Conservation (phyloP, 208 protist species). For the Trypanosoma boissoni region DNA sequence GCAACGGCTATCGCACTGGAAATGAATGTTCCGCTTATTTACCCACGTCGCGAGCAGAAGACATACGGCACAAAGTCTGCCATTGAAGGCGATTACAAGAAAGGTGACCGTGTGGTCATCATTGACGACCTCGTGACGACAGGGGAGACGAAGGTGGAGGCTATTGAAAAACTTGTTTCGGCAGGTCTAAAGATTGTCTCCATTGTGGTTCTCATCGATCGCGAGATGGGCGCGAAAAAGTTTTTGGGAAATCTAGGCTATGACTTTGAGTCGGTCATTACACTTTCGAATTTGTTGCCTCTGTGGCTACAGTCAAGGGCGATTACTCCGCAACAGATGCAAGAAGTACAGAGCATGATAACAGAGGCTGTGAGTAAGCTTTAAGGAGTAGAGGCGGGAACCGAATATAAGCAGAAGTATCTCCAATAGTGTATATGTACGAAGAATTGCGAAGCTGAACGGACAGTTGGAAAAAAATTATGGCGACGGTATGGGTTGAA, state of each 20-base stretch:
- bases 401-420: constrained; percentile 2
- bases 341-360: constrained; percentile 58
- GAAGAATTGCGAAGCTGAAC: too few species aligned
- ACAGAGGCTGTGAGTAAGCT: constrained; percentile 51
- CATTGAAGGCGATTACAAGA: constrained; percentile 94
- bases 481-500: too few species aligned
- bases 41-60: constrained; percentile 92
- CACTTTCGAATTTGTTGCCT: constrained; percentile 73
- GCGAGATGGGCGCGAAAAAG: constrained; percentile 93
- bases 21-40: constrained; percentile 88
- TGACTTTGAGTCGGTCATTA: constrained; percentile 80
- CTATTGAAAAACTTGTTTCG: constrained; percentile 85
- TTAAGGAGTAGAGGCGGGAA: constrained; percentile 16
- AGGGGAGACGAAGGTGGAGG: constrained; percentile 94
- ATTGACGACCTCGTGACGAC: constrained; percentile 96
- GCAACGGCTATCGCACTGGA: constrained; percentile 91
- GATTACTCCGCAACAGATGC: constrained; percentile 59
- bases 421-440: too few species aligned
- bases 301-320: constrained; percentile 62
- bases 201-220: constrained; percentile 94
- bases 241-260: constrained; percentile 82
- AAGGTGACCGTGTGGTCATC: constrained; percentile 88
- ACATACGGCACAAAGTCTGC: constrained; percentile 93
- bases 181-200: constrained; percentile 85
- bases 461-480: too few species aligned